Conservation (phyloP, 345 rosid genomes). For the Sisymbrium altissimum region DNA sequence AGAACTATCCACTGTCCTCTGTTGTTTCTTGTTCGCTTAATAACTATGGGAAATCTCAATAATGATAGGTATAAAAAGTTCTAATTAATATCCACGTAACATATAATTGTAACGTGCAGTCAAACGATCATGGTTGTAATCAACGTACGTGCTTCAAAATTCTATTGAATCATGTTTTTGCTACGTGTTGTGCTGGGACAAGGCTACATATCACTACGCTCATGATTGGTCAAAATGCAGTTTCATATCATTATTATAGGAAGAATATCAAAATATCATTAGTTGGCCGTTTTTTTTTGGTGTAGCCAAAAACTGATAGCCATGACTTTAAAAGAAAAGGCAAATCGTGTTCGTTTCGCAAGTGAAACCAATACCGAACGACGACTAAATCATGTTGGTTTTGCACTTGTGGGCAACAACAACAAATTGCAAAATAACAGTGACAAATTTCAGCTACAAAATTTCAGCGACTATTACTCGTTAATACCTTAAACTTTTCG, state of each 20-base stretch:
- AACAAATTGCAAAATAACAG: too few relatives aligned
- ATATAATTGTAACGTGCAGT: slow-evolving; percentile 24
- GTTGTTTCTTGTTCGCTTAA: slow-evolving; percentile 3
- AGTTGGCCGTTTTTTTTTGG: background rate
- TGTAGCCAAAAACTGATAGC: background rate
- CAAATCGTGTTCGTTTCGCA: background rate
- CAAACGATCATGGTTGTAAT: slow-evolving; percentile 23
- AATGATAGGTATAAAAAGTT: background rate
- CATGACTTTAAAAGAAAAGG: background rate
- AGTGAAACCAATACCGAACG: background rate
- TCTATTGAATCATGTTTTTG: slow-evolving; percentile 14
- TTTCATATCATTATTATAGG: background rate
- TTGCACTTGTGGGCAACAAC: too few relatives aligned
- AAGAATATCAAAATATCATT: background rate
- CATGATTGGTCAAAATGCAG: slow-evolving; percentile 9
- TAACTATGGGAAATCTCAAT: background rate
- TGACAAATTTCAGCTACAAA: too few relatives aligned
- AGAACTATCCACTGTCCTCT: slow-evolving; percentile 14
- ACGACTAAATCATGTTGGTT: too few relatives aligned
- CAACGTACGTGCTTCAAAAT: slow-evolving; percentile 20
- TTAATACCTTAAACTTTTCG: too few relatives aligned
- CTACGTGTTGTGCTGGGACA: slow-evolving; percentile 7
- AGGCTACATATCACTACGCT: background rate
- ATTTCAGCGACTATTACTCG: too few relatives aligned
- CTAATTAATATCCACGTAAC: background rate